Evolutionary conservation across 2,329 filamentous ascomycete species (phyloP), one percentile per base, ranked within the genome.

Genomic region (Colletotrichum sp.): DNA sequence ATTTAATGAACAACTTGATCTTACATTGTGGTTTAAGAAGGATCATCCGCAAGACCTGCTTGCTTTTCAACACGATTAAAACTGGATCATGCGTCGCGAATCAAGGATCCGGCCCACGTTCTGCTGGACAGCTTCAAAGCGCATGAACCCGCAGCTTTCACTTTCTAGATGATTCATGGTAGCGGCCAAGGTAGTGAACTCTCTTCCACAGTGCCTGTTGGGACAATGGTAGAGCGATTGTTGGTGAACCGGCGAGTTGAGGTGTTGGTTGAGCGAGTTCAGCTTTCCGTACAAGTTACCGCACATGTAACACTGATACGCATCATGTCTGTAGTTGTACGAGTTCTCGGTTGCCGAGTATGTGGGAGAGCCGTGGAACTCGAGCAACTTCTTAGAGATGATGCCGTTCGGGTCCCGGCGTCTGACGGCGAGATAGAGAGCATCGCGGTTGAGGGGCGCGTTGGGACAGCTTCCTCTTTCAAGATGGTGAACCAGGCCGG

Each of bases 401-500:
- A 86, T 8, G 28, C 89, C 86, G 7, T 84, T 52, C 0, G 86
- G 85, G 73, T 93, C 91, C 2, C 85, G 83, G 16, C 79, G 74
- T 3, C 86, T 85, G 9, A 93, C 82, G 13, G 86, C 80, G 1
- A 80, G 76, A 80, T 89, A 88, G 6, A 93, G 84, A 4, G 77
- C 81, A 12, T 90, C 86, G 10, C 89, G 88, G 79, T 89, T 86
- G 4, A 92, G 57, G 0, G 80, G 82, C 0, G 89, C 88, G 0
- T 81, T 81, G 0, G 86, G 86, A 68, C 92, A 94, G 1, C 84
- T 81, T 22, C 88, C 88, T 1, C 80, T 82, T 77, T 94, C 92
- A 3, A 93, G 81, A 77, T 94, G 90, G 79, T 92, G 85, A 1
- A 84, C 80, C 6, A 93, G 78, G 6, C 90, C 92, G 1, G 88